Evolutionary conservation across 2,329 filamentous ascomycete species (phyloP).

Genomic region (Alternaria panax): DNA sequence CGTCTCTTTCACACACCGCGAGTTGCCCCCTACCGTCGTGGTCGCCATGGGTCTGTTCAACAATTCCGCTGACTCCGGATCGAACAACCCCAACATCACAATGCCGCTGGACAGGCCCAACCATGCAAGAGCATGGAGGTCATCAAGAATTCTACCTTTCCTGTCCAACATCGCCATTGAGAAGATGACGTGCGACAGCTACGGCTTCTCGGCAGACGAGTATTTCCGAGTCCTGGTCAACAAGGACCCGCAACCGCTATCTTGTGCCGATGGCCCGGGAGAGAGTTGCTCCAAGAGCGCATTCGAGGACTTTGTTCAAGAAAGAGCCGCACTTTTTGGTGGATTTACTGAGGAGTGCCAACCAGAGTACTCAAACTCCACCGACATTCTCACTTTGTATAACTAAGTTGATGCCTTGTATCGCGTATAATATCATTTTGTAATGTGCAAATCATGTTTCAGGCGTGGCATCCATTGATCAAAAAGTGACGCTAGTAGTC

Average conservation of each 20-base stretch:
- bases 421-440: neutral
- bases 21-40: slow-evolving; percentile 70
- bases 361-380: slow-evolving; percentile 54
- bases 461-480: neutral
- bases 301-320: slow-evolving; percentile 55
- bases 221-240: slow-evolving; percentile 63
- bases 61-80: slow-evolving; percentile 65
- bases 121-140: slow-evolving; percentile 68
- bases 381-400: slow-evolving; percentile 45
- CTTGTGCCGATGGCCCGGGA: slow-evolving; percentile 59
- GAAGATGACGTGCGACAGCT: slow-evolving; percentile 67
- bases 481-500: slow-evolving; percentile 2
- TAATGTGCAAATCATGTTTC: neutral
- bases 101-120: slow-evolving; percentile 71
- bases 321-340: slow-evolving; percentile 54
- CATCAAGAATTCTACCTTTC: slow-evolving; percentile 69
- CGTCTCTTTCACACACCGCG: slow-evolving; percentile 73
- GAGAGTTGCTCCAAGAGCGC: slow-evolving; percentile 57
- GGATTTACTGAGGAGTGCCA: slow-evolving; percentile 54
- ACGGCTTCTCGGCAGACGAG: slow-evolving; percentile 60
- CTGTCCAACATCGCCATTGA: slow-evolving; percentile 72
- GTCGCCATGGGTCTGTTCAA: slow-evolving; percentile 75
- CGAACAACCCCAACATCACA: slow-evolving; percentile 65
- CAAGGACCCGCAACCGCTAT: slow-evolving; percentile 58
- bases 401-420: neutral